Percentiles rank a stretch among this genome's conserved stretches.
Evolutionary conservation across 805 yeast species (phyloP).

Genomic region (Torulaspora delbrueckii): DNA sequence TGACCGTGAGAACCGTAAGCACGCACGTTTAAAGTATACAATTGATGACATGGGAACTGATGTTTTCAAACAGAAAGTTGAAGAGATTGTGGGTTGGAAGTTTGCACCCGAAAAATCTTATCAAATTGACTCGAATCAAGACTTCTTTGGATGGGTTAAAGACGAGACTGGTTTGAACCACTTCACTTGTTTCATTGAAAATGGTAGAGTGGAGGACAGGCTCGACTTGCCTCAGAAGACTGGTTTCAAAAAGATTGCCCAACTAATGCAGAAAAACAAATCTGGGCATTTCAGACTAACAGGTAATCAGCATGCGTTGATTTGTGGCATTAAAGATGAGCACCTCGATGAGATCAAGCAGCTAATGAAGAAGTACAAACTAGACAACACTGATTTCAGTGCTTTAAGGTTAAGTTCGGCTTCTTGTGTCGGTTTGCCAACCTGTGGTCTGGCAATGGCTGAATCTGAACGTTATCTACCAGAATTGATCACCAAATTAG

Average conservation of each 20-base stretch:
- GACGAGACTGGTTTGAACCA: conserved; percentile 83
- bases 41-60: conserved; percentile 92
- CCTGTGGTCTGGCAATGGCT: conserved; percentile 98
- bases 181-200: conserved; percentile 90
- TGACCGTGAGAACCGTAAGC: conserved; percentile 93
- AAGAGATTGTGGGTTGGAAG: conserved; percentile 71
- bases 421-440: conserved; percentile 97
- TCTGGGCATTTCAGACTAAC: conserved; percentile 88
- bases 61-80: conserved; percentile 72
- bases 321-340: conserved; percentile 67
- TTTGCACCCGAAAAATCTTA: conserved; percentile 68
- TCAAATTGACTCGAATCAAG: conserved; percentile 81
- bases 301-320: conserved; percentile 88
- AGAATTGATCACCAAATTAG: conserved; percentile 71
- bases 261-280: conserved; percentile 52
- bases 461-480: conserved; percentile 91
- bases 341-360: conserved; percentile 59
- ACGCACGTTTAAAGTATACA: conserved; percentile 95
- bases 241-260: conserved; percentile 77
- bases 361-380: conserved; percentile 63
- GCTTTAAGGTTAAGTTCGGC: conserved; percentile 86
- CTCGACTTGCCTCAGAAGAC: conserved; percentile 84
- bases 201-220: conserved; percentile 93
- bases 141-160: conserved; percentile 88
- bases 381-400: conserved; percentile 78